Conservation (phyloP, 2,329 filamentous ascomycete species). For the Fusarium anguioides region DNA sequence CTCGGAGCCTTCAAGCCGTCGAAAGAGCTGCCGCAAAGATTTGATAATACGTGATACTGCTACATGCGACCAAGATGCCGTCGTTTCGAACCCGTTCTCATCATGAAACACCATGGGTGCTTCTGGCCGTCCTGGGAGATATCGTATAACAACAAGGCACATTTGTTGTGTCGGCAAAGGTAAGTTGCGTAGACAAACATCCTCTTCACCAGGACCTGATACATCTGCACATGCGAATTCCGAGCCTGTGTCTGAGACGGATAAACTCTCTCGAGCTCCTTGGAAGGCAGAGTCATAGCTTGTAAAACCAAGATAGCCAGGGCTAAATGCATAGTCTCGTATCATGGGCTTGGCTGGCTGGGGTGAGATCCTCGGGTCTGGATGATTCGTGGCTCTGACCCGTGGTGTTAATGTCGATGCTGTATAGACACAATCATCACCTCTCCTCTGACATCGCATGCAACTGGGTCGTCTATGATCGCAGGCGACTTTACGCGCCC, state of each 20-base stretch:
- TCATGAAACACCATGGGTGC: slow-evolving; percentile 27
- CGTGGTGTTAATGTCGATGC: slow-evolving; percentile 1
- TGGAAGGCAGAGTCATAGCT: slow-evolving; percentile 56
- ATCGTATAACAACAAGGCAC: slow-evolving; percentile 26
- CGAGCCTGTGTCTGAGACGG: slow-evolving; percentile 41
- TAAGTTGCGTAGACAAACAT: slow-evolving; percentile 30
- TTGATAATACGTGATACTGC: slow-evolving; percentile 48
- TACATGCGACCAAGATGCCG: slow-evolving; percentile 49
- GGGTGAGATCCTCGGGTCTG: slow-evolving; percentile 1
- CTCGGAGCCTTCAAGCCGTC: slow-evolving; percentile 41
- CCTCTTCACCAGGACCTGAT: not conserved
- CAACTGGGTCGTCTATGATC: slow-evolving; percentile 24
- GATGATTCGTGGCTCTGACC: slow-evolving; percentile 12
- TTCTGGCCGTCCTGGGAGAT: slow-evolving; percentile 23
- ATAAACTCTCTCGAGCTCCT: slow-evolving; percentile 55
- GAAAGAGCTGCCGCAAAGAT: slow-evolving; percentile 50
- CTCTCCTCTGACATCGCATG: slow-evolving; percentile 46
- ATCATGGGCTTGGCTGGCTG: slow-evolving; percentile 12
- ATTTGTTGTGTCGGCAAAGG: slow-evolving; percentile 35
- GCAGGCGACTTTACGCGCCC: slow-evolving; percentile 31
- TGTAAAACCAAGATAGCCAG: slow-evolving; percentile 59
- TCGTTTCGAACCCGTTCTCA: slow-evolving; percentile 11
- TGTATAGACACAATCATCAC: slow-evolving; percentile 53
- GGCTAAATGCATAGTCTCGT: slow-evolving; percentile 29
- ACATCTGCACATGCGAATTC: not conserved